Conservation (phyloP, 176 grass and related monocot species). For the Zoysia japonica region DNA sequence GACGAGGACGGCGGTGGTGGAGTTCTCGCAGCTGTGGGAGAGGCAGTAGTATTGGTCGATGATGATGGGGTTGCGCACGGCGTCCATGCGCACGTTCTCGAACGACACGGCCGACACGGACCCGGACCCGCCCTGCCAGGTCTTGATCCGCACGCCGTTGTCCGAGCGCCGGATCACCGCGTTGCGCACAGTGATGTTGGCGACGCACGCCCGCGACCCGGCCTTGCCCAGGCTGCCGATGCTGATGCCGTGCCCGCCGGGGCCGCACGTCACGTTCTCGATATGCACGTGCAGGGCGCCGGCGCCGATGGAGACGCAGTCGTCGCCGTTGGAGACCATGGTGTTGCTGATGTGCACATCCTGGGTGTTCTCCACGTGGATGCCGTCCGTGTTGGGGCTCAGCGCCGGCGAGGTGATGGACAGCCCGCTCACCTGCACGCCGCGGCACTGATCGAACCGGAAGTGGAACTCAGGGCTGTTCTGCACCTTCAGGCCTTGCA, state of each 20-base stretch:
- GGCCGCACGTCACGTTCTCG: slow-evolving; percentile 88
- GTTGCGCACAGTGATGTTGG: slow-evolving; percentile 66
- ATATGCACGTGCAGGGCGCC: slow-evolving; percentile 77
- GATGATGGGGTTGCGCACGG: slow-evolving; percentile 86
- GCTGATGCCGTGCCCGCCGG: slow-evolving; percentile 90
- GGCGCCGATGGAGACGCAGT: slow-evolving; percentile 93
- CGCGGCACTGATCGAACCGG: slow-evolving; percentile 80
- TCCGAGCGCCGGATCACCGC: slow-evolving; percentile 78
- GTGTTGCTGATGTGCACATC: slow-evolving; percentile 68
- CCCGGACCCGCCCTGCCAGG: slow-evolving; percentile 79
- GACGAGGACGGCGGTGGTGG: slow-evolving; percentile 69
- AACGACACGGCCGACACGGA: slow-evolving; percentile 60
- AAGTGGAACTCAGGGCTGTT: slow-evolving; percentile 99
- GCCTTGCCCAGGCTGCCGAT: slow-evolving; percentile 70
- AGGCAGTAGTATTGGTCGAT: slow-evolving; percentile 86
- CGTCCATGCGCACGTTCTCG: slow-evolving; percentile 61
- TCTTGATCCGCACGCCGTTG: slow-evolving; percentile 81
- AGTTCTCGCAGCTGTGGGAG: slow-evolving; percentile 73
- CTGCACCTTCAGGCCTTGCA: slow-evolving; percentile 66
- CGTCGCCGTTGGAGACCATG: slow-evolving; percentile 85
- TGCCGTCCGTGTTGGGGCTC: slow-evolving; percentile 98
- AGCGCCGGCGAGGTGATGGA: slow-evolving; percentile 60
- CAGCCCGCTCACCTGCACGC: slow-evolving; percentile 58
- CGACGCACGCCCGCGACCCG: slow-evolving; percentile 65
- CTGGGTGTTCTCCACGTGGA: slow-evolving; percentile 82